These are phyloP conservation scores for Verbena officinalis DNA, from an alignment of 257 asterid genomes.

Conservation along the genomic window DNA sequence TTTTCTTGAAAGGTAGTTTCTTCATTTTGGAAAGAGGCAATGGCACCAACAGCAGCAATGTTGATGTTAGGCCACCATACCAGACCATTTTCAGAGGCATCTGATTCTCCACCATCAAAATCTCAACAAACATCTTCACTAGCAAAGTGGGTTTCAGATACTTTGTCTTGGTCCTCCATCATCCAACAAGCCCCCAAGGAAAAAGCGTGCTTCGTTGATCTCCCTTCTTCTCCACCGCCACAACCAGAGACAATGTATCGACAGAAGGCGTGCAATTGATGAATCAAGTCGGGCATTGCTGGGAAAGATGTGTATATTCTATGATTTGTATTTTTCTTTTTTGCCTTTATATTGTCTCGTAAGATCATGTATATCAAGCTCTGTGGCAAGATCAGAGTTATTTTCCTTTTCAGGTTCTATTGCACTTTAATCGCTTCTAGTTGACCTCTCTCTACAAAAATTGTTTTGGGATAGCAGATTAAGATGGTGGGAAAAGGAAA, in stretches of 20 bases:
- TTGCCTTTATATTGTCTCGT: background rate
- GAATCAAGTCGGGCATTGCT: background rate
- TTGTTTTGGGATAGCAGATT: too few relatives aligned
- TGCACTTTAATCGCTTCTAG: too few relatives aligned
- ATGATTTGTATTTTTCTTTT: background rate
- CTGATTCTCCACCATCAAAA: slow-evolving; percentile 28
- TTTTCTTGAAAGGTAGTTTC: slow-evolving; percentile 20
- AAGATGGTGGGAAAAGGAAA: too few relatives aligned
- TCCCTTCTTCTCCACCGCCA: slow-evolving; percentile 6
- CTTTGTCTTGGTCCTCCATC: background rate
- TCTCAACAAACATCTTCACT: slow-evolving; percentile 8
- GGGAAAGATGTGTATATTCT: slow-evolving; percentile 14
- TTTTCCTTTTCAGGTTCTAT: background rate
- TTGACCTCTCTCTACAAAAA: too few relatives aligned
- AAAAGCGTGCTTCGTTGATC: slow-evolving; percentile 5
- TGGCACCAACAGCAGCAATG: slow-evolving; percentile 71
- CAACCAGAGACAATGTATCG: slow-evolving; percentile 2
- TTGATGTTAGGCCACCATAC: slow-evolving; percentile 41
- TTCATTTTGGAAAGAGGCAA: slow-evolving; percentile 10
- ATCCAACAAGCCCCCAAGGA: slow-evolving; percentile 1
- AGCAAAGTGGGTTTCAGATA: slow-evolving; percentile 23
- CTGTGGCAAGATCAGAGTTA: background rate
- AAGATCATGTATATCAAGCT: slow-evolving; percentile 14
- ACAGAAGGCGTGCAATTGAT: background rate
- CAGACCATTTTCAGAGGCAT: slow-evolving; percentile 10